A percentile compares a stretch with the other conserved stretches of the same genome.
These are phyloP conservation scores for Nelumbo lutea DNA, from an alignment of 164 flowering plant genomes.

Conservation along the genomic window DNA sequence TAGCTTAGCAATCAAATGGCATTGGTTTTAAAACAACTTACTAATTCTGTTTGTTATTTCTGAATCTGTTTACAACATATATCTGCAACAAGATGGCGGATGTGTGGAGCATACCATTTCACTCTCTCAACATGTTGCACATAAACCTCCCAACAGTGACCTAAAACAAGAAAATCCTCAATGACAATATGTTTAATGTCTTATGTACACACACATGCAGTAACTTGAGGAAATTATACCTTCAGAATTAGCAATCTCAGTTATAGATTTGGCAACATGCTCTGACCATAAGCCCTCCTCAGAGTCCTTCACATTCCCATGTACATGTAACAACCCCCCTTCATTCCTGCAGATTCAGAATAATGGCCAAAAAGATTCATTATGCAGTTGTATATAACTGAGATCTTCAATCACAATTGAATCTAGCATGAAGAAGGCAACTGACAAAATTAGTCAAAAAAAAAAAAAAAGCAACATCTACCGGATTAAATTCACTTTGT, in stretches of 20 bases:
- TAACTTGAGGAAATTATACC: slow-evolving; percentile 35
- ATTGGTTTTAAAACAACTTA: not conserved
- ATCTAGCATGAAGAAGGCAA: not conserved
- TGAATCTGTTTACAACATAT: slow-evolving; percentile 48
- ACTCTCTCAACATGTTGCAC: slow-evolving; percentile 79
- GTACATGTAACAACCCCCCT: slow-evolving; percentile 86
- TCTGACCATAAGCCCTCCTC: slow-evolving; percentile 69
- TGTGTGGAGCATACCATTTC: slow-evolving; percentile 95
- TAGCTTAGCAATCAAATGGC: not conserved
- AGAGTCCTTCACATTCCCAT: slow-evolving; percentile 81
- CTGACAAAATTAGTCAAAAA: not conserved
- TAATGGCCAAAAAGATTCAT: too few relatives aligned
- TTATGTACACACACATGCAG: too few relatives aligned
- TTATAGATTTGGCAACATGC: slow-evolving; percentile 47
- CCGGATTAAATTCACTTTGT: not conserved
- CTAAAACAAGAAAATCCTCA: slow-evolving; percentile 28
- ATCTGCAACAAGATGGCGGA: slow-evolving; percentile 90
- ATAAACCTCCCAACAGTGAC: slow-evolving; percentile 63
- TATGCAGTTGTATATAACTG: not conserved
- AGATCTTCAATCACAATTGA: not conserved
- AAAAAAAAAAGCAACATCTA: not conserved
- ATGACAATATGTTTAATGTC: not conserved
- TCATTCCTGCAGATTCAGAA: slow-evolving; percentile 40
- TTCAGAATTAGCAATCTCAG: slow-evolving; percentile 61
- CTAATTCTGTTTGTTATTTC: slow-evolving; percentile 1